A percentile compares a stretch with the other conserved stretches of the same genome.
Conservation (phyloP, 176 grass and related monocot species). For the Triticum turgidum region DNA sequence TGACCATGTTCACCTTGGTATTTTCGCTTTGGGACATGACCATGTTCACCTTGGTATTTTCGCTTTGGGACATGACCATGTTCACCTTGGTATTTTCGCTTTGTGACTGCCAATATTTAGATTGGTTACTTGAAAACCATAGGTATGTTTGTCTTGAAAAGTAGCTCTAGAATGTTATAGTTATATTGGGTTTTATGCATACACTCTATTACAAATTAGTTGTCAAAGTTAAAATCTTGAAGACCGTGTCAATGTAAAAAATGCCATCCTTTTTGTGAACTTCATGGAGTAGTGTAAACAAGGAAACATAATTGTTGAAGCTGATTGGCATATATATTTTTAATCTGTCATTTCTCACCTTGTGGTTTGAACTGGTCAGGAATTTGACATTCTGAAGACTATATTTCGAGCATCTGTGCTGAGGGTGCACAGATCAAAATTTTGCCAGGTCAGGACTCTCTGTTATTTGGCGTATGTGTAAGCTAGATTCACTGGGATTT, state of each 20-base stretch:
- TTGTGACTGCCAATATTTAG: too few relatives aligned
- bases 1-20: too few relatives aligned
- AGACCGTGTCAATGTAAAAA: neutral
- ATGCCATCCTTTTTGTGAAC: neutral
- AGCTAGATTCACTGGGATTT: conserved; percentile 12
- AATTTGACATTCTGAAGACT: conserved; percentile 64
- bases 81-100: too few relatives aligned
- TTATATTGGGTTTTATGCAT: neutral
- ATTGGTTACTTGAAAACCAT: neutral
- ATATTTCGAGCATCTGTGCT: conserved; percentile 73
- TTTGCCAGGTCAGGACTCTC: conserved; percentile 64
- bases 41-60: too few relatives aligned
- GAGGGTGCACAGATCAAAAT: conserved; percentile 87
- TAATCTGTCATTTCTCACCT: neutral
- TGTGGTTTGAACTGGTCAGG: conserved; percentile 49
- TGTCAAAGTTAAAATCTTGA: neutral
- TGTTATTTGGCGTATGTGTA: neutral
- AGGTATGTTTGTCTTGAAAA: neutral
- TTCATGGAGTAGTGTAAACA: neutral
- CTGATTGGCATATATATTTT: neutral
- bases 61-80: too few relatives aligned
- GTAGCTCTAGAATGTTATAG: neutral
- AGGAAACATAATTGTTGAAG: neutral
- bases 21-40: too few relatives aligned
- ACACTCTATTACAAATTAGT: neutral